phyloP scores from a whole-genome alignment of 371 early-diverging fungal species.

The Mortierella sp. region DNA sequence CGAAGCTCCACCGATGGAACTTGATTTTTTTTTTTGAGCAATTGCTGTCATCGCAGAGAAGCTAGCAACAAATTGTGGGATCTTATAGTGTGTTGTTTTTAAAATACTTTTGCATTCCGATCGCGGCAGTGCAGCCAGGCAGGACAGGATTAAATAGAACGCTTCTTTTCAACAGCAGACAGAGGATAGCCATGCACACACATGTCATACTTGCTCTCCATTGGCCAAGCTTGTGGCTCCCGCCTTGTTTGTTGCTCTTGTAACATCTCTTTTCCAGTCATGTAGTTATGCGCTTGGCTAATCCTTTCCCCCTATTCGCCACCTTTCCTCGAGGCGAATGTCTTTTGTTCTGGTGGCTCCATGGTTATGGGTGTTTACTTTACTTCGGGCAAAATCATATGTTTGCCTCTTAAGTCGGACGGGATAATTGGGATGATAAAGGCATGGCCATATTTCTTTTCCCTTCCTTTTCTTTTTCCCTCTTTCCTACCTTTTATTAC shows the following conservation, averaged over 20 bases:
- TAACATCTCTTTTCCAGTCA: neutral
- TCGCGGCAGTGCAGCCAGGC: too few relatives aligned
- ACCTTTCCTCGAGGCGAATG: too few relatives aligned
- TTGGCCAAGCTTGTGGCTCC: neutral
- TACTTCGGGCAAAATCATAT: too few relatives aligned
- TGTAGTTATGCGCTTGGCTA: neutral
- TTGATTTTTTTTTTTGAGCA: neutral
- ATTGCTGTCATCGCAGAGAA: neutral
- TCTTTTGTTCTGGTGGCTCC: too few relatives aligned
- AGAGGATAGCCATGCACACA: neutral
- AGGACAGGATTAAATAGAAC: too few relatives aligned
- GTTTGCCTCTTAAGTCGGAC: too few relatives aligned
- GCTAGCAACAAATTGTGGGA: too few relatives aligned
- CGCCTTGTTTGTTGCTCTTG: conserved; percentile 2
- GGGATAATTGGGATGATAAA: too few relatives aligned
- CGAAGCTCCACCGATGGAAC: neutral
- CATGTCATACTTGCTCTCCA: neutral
- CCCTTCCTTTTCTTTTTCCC: neutral
- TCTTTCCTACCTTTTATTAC: neutral
- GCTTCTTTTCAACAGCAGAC: neutral
- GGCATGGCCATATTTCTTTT: neutral
- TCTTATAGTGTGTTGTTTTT: too few relatives aligned
- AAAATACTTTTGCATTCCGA: too few relatives aligned
- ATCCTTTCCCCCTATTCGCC: neutral
- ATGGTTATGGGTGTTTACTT: too few relatives aligned